Conservation (phyloP, 2,329 filamentous ascomycete genomes). For the Emergomyces orientalis region DNA sequence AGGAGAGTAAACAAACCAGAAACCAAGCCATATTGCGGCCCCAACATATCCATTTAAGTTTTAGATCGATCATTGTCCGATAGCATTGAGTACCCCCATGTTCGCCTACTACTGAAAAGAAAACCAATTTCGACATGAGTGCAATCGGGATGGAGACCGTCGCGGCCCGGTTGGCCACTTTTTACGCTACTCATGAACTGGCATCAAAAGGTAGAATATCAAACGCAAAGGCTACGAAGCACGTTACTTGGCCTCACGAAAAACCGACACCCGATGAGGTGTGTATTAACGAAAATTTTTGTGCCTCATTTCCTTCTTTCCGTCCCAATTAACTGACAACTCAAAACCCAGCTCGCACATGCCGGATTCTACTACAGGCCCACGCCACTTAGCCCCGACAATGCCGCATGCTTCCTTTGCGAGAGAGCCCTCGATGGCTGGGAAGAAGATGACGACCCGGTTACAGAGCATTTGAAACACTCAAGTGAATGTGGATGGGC, state of each 20-base stretch:
- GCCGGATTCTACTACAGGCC: constrained; percentile 90
- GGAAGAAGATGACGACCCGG: constrained; percentile 76
- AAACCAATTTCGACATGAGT: constrained; percentile 7
- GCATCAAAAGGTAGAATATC: constrained; percentile 62
- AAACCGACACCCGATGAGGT: constrained; percentile 57
- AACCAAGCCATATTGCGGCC: background rate
- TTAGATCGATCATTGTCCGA: background rate
- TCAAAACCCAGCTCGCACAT: constrained; percentile 58
- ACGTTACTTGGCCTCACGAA: constrained; percentile 67
- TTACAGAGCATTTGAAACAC: constrained; percentile 77
- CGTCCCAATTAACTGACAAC: constrained; percentile 14
- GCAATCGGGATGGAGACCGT: constrained; percentile 48
- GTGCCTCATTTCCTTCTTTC: constrained; percentile 17
- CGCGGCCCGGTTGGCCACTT: constrained; percentile 71
- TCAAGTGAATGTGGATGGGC: constrained; percentile 82
- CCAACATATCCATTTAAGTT: background rate
- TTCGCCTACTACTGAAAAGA: background rate
- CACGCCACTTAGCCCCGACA: constrained; percentile 65
- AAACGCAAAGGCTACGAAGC: constrained; percentile 50
- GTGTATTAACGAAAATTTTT: constrained; percentile 18
- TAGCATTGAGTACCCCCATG: background rate
- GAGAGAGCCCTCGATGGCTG: constrained; percentile 77
- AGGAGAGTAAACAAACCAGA: constrained; percentile 1
- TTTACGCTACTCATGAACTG: constrained; percentile 53
- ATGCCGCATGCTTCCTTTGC: constrained; percentile 83